phyloP scores from a whole-genome alignment of 306 rosid species.

The Rosa rugosa region DNA sequence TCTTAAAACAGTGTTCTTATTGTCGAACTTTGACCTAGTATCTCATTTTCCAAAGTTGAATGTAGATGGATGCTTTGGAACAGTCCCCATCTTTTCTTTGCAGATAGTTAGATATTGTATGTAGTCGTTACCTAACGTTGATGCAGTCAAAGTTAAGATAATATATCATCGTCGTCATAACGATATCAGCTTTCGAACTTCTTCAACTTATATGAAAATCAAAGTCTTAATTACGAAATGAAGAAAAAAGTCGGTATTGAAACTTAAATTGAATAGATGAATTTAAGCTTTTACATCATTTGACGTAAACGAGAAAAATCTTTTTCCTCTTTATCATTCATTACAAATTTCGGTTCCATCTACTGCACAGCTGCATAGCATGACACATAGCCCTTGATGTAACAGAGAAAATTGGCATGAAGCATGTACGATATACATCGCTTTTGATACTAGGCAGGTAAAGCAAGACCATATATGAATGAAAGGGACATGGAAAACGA shows the following conservation, averaged over 20 bases:
- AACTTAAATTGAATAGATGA: background rate
- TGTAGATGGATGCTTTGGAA: background rate
- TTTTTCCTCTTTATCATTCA: background rate
- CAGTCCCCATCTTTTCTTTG: background rate
- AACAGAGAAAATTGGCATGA: conserved; percentile 17
- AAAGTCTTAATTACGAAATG: background rate
- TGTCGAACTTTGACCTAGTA: background rate
- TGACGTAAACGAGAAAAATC: background rate
- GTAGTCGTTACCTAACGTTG: background rate
- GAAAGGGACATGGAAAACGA: conserved; percentile 26
- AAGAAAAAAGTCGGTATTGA: background rate
- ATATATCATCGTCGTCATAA: background rate
- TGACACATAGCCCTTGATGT: conserved; percentile 23
- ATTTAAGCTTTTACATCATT: background rate
- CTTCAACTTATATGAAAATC: background rate
- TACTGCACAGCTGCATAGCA: background rate
- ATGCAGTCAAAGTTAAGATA: background rate
- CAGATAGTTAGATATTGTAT: background rate
- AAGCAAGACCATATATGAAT: conserved; percentile 13
- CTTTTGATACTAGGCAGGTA: conserved; percentile 24
- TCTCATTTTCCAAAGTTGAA: background rate
- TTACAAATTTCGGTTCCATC: background rate
- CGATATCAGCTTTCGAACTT: background rate
- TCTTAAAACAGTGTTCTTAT: background rate
- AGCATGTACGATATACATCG: background rate